phyloP scores from a whole-genome alignment of 805 yeast species.

The Spencermartinsiella europaea region DNA sequence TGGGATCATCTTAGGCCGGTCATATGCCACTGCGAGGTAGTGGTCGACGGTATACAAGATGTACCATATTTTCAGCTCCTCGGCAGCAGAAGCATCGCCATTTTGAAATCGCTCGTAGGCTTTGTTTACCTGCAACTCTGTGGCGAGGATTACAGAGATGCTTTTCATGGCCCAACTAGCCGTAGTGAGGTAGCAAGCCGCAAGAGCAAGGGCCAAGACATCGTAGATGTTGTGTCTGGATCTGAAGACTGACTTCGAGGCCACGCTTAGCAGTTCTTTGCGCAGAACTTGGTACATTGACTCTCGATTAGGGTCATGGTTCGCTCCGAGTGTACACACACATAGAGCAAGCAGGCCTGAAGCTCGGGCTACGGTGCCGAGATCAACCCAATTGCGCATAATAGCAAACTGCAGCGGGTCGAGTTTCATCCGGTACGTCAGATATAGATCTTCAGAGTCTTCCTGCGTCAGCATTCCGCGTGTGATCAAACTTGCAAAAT shows the following conservation, averaged over 20 bases:
- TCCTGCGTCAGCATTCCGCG: neutral
- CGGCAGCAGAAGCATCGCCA: neutral
- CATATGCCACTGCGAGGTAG: conserved; percentile 1
- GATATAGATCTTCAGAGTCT: neutral
- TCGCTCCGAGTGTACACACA: conserved; percentile 1
- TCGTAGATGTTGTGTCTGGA: neutral
- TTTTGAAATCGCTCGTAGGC: conserved; percentile 2
- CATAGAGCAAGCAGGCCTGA: conserved; percentile 1
- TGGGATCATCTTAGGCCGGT: neutral
- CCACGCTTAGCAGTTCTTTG: neutral
- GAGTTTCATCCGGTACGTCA: neutral
- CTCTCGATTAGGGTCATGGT: neutral
- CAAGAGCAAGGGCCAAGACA: neutral
- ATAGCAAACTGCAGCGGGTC: conserved; percentile 1
- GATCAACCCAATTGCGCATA: neutral
- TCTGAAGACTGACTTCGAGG: neutral
- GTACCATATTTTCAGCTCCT: conserved; percentile 1
- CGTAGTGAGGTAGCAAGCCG: neutral
- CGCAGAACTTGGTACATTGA: neutral
- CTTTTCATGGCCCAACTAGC: conserved; percentile 3
- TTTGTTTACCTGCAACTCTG: conserved; percentile 1
- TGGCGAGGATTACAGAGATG: neutral
- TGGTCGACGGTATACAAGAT: neutral
- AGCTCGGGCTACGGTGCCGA: neutral
- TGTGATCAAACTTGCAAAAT: neutral